A percentile compares a stretch with the other conserved stretches of the same genome.
These are phyloP conservation scores for Aspergillus calidoustus DNA, from an alignment of 2,329 filamentous ascomycete species.

Conservation along the genomic window DNA sequence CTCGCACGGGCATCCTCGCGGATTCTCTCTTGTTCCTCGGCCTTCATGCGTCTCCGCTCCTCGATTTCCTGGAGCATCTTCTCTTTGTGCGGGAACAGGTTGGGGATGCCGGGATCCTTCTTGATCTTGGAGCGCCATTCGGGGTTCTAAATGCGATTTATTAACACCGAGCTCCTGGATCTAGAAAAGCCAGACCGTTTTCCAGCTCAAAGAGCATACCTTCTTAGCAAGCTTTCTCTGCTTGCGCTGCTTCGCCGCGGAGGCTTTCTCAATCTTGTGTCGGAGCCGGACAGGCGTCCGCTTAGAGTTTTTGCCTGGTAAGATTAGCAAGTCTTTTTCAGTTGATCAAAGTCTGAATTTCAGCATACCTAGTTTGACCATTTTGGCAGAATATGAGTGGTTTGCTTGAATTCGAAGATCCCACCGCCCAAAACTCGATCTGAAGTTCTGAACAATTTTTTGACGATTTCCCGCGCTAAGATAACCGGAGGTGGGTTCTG, in stretches of 20 bases:
- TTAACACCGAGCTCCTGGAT: conserved; percentile 13
- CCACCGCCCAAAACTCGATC: conserved; percentile 26
- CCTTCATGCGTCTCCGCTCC: conserved; percentile 78
- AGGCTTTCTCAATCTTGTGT: conserved; percentile 94
- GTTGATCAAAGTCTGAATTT: background rate
- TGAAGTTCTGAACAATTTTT: conserved; percentile 28
- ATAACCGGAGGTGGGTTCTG: conserved; percentile 41
- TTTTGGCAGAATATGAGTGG: conserved; percentile 32
- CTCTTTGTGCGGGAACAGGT: conserved; percentile 97
- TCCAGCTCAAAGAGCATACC: conserved; percentile 40
- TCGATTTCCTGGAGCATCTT: conserved; percentile 94
- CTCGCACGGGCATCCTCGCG: conserved; percentile 65
- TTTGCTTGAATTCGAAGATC: conserved; percentile 19
- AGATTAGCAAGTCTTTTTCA: background rate
- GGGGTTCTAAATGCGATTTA: conserved; percentile 66
- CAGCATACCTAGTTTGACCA: conserved; percentile 48
- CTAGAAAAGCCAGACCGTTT: background rate
- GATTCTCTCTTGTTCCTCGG: conserved; percentile 73
- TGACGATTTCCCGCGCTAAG: conserved; percentile 40
- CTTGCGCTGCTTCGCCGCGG: conserved; percentile 88
- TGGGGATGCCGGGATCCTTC: conserved; percentile 97
- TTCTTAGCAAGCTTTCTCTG: conserved; percentile 87
- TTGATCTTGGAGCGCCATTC: conserved; percentile 95
- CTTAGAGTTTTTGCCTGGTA: conserved; percentile 89
- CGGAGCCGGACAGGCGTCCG: conserved; percentile 84